phyloP scores from a whole-genome alignment of 495 filamentous ascomycete species.

The Sporormia fimetaria region DNA sequence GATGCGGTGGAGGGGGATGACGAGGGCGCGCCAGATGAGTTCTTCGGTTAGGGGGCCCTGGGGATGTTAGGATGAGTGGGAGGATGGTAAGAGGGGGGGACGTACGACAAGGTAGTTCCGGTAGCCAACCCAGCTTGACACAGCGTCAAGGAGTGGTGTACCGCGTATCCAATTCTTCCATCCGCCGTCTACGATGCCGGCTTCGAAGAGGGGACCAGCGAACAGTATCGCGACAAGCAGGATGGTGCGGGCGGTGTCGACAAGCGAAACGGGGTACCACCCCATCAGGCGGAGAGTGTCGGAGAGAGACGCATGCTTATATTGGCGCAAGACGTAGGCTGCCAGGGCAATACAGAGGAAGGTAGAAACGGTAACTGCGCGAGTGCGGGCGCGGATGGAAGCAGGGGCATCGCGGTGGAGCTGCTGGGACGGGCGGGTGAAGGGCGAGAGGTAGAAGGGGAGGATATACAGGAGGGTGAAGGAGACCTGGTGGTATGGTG shows the following conservation, averaged over 20 bases:
- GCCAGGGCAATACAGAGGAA: conserved; percentile 49
- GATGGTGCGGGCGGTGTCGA: conserved; percentile 47
- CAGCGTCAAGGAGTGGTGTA: conserved; percentile 15
- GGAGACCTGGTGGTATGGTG: conserved; percentile 41
- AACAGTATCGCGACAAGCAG: conserved; percentile 71
- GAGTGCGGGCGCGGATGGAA: conserved; percentile 77
- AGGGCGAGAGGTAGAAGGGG: conserved; percentile 74
- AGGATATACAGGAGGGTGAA: conserved; percentile 81
- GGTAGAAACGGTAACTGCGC: conserved; percentile 63
- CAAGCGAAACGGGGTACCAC: conserved; percentile 57
- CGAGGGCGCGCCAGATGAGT: conserved; percentile 75
- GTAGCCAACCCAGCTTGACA: conserved; percentile 41
- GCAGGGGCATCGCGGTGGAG: conserved; percentile 80
- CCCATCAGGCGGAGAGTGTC: conserved; percentile 57
- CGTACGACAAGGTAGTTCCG: conserved; percentile 51
- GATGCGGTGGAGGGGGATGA: conserved; percentile 72
- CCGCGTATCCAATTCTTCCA: conserved; percentile 54
- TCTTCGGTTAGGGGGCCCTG: conserved; percentile 89
- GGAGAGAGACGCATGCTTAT: conserved; percentile 35
- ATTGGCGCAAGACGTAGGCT: conserved; percentile 44
- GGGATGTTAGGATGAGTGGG: background rate
- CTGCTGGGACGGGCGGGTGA: conserved; percentile 68
- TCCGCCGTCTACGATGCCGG: conserved; percentile 54
- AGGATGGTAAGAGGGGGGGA: conserved; percentile 3
- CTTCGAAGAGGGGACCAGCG: conserved; percentile 70